Conservation (phyloP, 106 monocot species). For the Xerophyta viscosa region DNA sequence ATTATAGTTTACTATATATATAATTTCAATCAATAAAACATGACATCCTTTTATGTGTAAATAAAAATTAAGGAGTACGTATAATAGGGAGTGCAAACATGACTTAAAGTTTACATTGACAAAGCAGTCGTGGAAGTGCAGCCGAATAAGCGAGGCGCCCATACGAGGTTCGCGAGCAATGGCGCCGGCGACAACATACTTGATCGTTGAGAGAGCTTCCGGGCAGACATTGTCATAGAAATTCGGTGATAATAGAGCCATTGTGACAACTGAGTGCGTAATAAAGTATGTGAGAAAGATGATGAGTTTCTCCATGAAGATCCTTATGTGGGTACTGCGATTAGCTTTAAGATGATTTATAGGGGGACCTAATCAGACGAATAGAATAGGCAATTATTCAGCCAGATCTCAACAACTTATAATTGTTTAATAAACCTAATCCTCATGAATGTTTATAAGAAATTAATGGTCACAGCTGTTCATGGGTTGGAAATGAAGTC, state of each 20-base stretch:
- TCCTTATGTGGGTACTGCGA: too few species aligned
- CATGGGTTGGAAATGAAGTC: not conserved
- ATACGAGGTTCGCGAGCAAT: conserved; percentile 38
- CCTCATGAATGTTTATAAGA: too few species aligned
- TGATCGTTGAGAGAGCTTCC: conserved; percentile 31
- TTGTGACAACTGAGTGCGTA: not conserved
- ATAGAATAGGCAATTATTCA: too few species aligned
- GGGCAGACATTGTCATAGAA: conserved; percentile 48
- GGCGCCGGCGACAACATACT: conserved; percentile 13
- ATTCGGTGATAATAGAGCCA: conserved; percentile 18
- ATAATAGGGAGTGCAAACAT: not conserved
- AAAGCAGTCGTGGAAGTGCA: conserved; percentile 86
- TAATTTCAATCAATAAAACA: not conserved
- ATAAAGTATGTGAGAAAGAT: too few species aligned
- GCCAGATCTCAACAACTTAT: too few species aligned
- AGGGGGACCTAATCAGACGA: too few species aligned
- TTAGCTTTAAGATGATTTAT: too few species aligned
- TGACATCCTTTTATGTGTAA: too few species aligned
- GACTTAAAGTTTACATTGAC: conserved; percentile 32
- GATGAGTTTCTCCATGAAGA: too few species aligned
- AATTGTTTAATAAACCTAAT: not conserved
- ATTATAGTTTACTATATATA: not conserved
- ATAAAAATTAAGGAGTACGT: not conserved
- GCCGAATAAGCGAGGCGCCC: conserved; percentile 57
- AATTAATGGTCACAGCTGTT: not conserved